Base-by-base conservation (phyloP, 2,329 filamentous ascomycete genomes). In the Aspergillus viridinutans region DNA sequence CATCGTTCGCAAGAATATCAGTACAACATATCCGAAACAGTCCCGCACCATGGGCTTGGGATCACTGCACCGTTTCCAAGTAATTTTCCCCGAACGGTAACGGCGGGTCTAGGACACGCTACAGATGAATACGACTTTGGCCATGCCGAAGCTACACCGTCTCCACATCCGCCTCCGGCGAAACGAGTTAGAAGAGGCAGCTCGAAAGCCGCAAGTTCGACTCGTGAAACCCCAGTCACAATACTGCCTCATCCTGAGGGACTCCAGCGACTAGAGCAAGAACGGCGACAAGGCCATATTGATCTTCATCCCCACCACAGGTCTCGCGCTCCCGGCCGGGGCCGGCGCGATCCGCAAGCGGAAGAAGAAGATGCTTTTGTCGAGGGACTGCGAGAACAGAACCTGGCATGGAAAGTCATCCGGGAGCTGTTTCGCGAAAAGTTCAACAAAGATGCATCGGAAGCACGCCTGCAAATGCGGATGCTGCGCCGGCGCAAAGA, bases 401-500 rank as follows among this genome's bases (percentile, higher is more conserved):
- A 71, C 49, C 49, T 70, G 3, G 65, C 75, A 10, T 77, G 75
- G 75, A 76, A 69, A 54, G 62, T 69, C 9, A 67, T 77, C 32
- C 69, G 73, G 3, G 67, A 71, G 49, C 69, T 66, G 61, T 75
- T 74, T 53, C 68, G 66, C 8, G 67, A 71, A 48, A 65, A 58
- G 21, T 77, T 74, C 60, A 61, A 72, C 21, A 74, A 72, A 55
- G 71, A 75, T 60, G 71, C 69, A 6, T 67, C 71, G 23, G 70
- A 75, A 57, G 73, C 75, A 4, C 67, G 74, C 32, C 64, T 77
- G 57, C 75, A 77, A 62, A 77, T 77, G 75, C 71, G 75, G 32
- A 67, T 75, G 58, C 61, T 69, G 38, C 74, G 75, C 42, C 62
- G 73, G 47, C 69, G 72, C 48, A 72, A 73, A 53, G 67, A 72